Evolutionary conservation across 345 rosid species (phyloP), one percentile per base, ranked within the genome.

Genomic region (Sonneratia caseolaris): DNA sequence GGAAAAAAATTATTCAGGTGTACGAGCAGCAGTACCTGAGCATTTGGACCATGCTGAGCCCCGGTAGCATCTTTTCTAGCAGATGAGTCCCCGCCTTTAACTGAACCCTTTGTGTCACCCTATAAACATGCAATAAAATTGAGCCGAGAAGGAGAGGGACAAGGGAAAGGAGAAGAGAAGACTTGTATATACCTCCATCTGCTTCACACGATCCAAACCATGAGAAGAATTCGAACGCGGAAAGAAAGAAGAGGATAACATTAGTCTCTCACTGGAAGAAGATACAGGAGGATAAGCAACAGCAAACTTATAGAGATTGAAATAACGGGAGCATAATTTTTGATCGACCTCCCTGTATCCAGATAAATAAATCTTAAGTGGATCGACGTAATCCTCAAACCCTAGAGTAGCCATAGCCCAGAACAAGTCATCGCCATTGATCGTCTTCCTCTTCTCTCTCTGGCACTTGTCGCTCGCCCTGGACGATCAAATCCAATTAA

Each of bases 381-480:
- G 98, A 43, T 91, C 97, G 37, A 91, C 90, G 78, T 91, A 94
- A 72, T 91, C 97, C 86, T 91, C 97, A 81, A 94, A 94, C 69
- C 97, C 98, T 83, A 94, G 82, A 36, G 96, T 94, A 0, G 96
- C 92, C 95, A 94, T 91, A 40, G 97, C 96, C 96, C 97, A 94
- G 36, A 94, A 88, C 79, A 94, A 85, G 83, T 94, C 98, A 71
- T 94, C 98, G 61, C 97, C 97, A 48, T 94, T 94, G 70, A 94
- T 85, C 62, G 96, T 91, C 89, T 91, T 94, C 83, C 98, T 82
- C 87, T 94, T 91, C 88, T 94, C 98, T 76, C 88, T 88, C 90
- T 94, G 98, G 49, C 98, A 94, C 84, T 91, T 94, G 79, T 94
- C 97, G 83, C 98, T 91, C 43, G 97, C 98, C 75, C 98, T 94